Evolutionary conservation across 2,329 filamentous ascomycete species (phyloP).

Genomic region (Sordariomycetes sp.): DNA sequence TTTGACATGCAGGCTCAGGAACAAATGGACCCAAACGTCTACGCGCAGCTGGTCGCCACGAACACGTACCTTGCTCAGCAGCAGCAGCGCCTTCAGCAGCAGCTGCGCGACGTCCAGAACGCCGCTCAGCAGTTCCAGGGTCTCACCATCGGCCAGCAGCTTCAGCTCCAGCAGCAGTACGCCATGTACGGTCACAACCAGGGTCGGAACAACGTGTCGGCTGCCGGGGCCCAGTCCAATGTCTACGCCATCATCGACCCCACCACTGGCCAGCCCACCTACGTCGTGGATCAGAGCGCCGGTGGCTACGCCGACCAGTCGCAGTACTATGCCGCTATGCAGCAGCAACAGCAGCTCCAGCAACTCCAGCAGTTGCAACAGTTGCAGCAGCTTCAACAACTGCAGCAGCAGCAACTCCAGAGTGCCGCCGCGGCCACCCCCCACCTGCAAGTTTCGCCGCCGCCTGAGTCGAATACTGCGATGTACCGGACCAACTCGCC

Average conservation of each 20-base stretch:
- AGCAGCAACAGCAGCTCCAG: slow-evolving; percentile 28
- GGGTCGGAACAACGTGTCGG: slow-evolving; percentile 12
- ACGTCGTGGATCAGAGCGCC: slow-evolving; percentile 58
- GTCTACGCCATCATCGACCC: slow-evolving; percentile 68
- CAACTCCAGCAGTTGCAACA: slow-evolving; percentile 24
- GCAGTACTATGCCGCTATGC: slow-evolving; percentile 15
- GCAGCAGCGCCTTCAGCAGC: slow-evolving; percentile 89
- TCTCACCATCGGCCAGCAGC: slow-evolving; percentile 50
- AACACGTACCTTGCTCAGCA: slow-evolving; percentile 89
- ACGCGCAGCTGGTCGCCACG: slow-evolving; percentile 80
- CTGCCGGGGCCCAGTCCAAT: slow-evolving; percentile 22
- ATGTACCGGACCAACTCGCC: slow-evolving; percentile 50
- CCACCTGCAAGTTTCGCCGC: slow-evolving; percentile 71
- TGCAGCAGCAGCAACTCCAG: slow-evolving; percentile 8
- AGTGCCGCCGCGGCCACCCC: slow-evolving; percentile 43
- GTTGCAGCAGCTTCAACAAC: slow-evolving; percentile 12
- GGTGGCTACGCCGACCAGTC: slow-evolving; percentile 28
- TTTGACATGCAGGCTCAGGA: slow-evolving; percentile 57
- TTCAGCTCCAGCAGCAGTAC: slow-evolving; percentile 29
- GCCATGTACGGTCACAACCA: slow-evolving; percentile 14
- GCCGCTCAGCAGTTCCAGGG: slow-evolving; percentile 74
- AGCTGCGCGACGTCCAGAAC: slow-evolving; percentile 71
- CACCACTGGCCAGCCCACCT: slow-evolving; percentile 69
- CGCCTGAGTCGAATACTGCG: slow-evolving; percentile 43
- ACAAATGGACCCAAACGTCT: slow-evolving; percentile 72